phyloP scores from a whole-genome alignment of 2,329 filamentous ascomycete genomes.

The Pyrenochaeta sp. region DNA sequence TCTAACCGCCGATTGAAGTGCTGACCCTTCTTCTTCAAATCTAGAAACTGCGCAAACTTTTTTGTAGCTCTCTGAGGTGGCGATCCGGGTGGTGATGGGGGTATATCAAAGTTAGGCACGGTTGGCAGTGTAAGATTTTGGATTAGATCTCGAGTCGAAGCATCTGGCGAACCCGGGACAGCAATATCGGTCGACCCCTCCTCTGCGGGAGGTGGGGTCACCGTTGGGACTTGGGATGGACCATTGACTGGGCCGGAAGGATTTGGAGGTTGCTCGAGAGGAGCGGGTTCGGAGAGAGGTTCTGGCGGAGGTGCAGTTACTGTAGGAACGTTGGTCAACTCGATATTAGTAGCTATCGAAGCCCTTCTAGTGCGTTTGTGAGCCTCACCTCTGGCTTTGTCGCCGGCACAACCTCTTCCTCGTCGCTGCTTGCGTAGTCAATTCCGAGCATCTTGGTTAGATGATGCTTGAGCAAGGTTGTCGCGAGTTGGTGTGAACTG shows the following conservation, averaged over 20 bases:
- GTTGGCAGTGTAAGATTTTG: conserved; percentile 78
- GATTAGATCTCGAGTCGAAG: conserved; percentile 68
- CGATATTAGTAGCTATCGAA: conserved; percentile 60
- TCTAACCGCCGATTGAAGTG: conserved; percentile 83
- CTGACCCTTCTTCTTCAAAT: conserved; percentile 76
- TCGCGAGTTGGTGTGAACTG: conserved; percentile 10
- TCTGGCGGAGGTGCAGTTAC: conserved; percentile 21
- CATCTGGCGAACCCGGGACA: conserved; percentile 69
- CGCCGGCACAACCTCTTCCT: conserved; percentile 51
- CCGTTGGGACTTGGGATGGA: conserved; percentile 40
- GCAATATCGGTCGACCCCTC: conserved; percentile 23
- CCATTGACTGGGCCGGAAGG: conserved; percentile 29
- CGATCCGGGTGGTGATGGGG: conserved; percentile 72
- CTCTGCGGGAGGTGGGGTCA: conserved; percentile 27
- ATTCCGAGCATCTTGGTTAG: conserved; percentile 51
- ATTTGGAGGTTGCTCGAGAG: conserved; percentile 11
- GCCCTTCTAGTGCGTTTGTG: conserved; percentile 31
- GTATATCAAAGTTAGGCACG: conserved; percentile 76
- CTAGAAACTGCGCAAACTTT: conserved; percentile 78
- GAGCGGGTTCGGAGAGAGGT: conserved; percentile 13
- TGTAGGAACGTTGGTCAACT: conserved; percentile 36
- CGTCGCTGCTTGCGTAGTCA: conserved; percentile 57
- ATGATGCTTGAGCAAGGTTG: conserved; percentile 8
- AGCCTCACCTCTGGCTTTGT: conserved; percentile 51
- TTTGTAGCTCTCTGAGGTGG: conserved; percentile 60